Evolutionary conservation across 306 rosid genomes (phyloP).

Genomic region (Malus sylvestris): DNA sequence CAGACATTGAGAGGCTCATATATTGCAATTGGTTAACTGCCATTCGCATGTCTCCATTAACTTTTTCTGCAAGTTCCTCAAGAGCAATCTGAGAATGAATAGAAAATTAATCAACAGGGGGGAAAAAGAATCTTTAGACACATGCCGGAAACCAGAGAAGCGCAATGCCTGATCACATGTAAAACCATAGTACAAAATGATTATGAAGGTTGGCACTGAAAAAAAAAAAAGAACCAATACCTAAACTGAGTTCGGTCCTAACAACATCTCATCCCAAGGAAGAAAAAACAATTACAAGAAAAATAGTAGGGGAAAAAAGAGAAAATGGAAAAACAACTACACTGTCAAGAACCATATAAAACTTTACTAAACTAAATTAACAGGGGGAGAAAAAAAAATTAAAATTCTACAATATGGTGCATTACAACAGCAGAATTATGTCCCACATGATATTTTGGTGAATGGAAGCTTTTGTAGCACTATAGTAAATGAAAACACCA

Average conservation of each 20-base stretch:
- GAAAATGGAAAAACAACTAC: neutral
- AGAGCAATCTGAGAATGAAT: conserved; percentile 62
- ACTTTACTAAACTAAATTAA: neutral
- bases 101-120: neutral
- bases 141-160: neutral
- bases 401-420: neutral
- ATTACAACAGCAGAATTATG: neutral
- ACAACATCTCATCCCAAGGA: neutral
- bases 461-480: neutral
- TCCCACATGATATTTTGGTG: neutral
- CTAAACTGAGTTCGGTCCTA: neutral
- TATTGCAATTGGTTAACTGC: conserved; percentile 88
- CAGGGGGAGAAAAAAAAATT: neutral
- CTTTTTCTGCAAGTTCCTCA: conserved; percentile 92
- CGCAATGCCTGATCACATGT: neutral
- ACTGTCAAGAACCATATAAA: neutral
- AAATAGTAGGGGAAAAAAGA: neutral
- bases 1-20: conserved; percentile 88
- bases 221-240: neutral
- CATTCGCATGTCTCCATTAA: conserved; percentile 94
- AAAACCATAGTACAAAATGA: neutral
- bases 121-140: no score
- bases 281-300: neutral
- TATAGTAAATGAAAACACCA: neutral
- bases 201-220: neutral